Evolutionary conservation across 1,284 basidiomycete genomes (phyloP).

Genomic region (Apiotrichum sp.): DNA sequence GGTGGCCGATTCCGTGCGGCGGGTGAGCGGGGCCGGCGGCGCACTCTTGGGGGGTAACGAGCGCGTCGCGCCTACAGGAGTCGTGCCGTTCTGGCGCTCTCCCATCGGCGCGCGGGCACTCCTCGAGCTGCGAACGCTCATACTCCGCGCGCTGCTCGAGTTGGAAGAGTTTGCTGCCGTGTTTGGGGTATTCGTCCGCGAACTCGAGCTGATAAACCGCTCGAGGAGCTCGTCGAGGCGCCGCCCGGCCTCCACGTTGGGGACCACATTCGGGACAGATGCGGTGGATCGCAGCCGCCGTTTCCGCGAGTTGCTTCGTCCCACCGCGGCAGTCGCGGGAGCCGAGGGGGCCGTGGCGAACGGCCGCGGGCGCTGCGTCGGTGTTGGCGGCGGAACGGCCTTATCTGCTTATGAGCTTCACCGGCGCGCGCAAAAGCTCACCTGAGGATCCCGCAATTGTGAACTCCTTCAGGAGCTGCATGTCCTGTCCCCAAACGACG

Average conservation of each 20-base stretch:
- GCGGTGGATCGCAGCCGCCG: not conserved
- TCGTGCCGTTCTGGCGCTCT: not conserved
- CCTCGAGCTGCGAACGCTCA: not conserved
- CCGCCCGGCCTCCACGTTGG: not conserved
- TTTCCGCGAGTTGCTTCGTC: not conserved
- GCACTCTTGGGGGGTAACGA: conserved; percentile 5
- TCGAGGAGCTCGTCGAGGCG: conserved; percentile 15
- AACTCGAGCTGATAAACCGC: conserved; percentile 4
- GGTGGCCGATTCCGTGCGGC: not conserved
- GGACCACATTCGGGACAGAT: not conserved
- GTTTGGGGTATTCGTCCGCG: not conserved
- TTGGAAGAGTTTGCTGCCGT: not conserved
- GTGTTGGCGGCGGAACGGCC: conserved; percentile 8
- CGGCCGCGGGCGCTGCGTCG: conserved; percentile 10
- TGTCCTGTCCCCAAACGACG: conserved; percentile 13
- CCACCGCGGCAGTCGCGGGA: not conserved
- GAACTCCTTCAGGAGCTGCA: conserved; percentile 7
- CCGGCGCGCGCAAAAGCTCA: not conserved
- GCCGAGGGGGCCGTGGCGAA: not conserved
- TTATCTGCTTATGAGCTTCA: not conserved
- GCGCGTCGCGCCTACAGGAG: not conserved
- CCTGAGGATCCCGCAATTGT: not conserved
- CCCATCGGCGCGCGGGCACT: not conserved
- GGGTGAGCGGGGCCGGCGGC: not conserved
- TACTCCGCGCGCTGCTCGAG: not conserved